Conservation (phyloP, 148 eudicot genomes). For the Euryodendron excelsum region DNA sequence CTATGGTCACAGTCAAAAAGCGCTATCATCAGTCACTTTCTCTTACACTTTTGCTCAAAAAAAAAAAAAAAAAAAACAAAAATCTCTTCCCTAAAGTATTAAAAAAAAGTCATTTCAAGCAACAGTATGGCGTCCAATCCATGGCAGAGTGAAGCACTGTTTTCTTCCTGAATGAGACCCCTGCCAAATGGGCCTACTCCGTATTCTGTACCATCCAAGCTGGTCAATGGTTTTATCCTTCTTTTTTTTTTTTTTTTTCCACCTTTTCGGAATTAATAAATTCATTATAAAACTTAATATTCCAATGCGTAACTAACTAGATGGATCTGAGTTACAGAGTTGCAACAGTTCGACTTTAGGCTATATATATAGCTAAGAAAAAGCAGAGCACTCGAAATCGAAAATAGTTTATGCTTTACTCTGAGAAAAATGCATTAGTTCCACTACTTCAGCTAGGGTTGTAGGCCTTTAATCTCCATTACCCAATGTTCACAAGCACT, state of each 20-base stretch:
- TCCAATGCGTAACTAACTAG: no score
- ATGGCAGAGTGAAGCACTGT: neutral
- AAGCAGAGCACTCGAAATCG: neutral
- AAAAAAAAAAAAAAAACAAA: no score
- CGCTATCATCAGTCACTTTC: no score
- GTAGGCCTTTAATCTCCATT: no score
- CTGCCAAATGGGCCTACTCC: neutral
- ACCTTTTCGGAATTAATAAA: no score
- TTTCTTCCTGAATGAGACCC: neutral
- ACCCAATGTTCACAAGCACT: neutral
- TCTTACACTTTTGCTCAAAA: no score
- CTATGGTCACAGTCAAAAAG: no score
- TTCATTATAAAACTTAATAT: no score
- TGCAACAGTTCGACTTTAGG: neutral
- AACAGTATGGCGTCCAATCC: neutral
- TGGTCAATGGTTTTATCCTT: neutral
- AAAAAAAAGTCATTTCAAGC: neutral
- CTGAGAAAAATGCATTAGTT: neutral
- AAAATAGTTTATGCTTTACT: neutral
- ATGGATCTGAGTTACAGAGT: neutral
- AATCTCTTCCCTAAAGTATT: neutral
- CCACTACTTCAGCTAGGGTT: neutral
- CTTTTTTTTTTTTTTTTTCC: no score
- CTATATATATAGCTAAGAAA: no score
- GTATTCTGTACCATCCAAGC: neutral